Evolutionary conservation across 371 early-diverging fungal species (phyloP), one percentile per base, ranked within the genome.

Genomic region (Choanephora cucurbitarum): DNA sequence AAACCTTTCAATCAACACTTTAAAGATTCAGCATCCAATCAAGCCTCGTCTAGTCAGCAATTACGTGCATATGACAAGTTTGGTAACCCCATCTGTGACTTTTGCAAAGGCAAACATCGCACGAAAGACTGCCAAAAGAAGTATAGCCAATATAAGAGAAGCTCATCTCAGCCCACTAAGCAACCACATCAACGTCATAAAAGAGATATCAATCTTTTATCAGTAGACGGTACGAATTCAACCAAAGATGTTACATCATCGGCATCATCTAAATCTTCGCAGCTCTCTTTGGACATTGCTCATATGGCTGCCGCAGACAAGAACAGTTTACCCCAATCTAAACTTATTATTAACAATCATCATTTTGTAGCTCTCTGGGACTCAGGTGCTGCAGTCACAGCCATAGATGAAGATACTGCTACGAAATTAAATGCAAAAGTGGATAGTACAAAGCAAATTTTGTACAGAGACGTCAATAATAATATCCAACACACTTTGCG

Each of bases 71-170:
- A 33, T 13, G 53, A 53, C 15, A 53, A 53, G 28, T 10, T 18
- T 11, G 53, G 53, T 14, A 53, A 53, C 44, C 53, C 45, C 5
- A 53, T 53, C 32, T 53, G 53, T 21, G 53, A 53, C 44, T 43
- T 32, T 28, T 53, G 53, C 22, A 11, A 21, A 9, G 15, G 7
- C 2, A 53, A 44, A 44, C 44, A 53, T 41, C 44, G 45, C n/a
- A 44, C 53, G 1, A 44, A 44, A 14, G 52, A 51, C 10, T 40
- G 40, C 41, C 28, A 28, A 28, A 28, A 28, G 28, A 28, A 28
- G 28, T 28, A 28, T 28, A 28, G 28, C 28, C 28, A 28, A 28
- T 28, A 28, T 28, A 28, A 28, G 28, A 28, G 28, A 28, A 28
- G 7, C 7, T 28, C 28, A 28, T 28, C 28, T 28, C 28, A 28